Conservation (phyloP, 345 rosid genomes). For the Populus deltoides region DNA sequence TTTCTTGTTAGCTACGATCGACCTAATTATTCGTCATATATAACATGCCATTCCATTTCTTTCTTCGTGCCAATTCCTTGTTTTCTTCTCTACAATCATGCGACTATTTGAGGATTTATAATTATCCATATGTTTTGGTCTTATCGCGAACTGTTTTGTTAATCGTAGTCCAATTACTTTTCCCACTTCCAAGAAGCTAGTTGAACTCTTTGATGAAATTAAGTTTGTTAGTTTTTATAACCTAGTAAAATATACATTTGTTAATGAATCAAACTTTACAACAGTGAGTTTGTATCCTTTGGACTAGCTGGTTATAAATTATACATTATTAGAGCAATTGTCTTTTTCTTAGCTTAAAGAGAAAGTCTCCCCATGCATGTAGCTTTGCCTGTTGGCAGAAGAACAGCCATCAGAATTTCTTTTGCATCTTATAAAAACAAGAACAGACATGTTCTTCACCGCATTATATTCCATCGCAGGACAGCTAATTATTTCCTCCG, state of each 20-base stretch:
- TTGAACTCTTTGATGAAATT: not conserved
- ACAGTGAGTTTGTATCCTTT: not conserved
- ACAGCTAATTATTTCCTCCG: conserved; percentile 7
- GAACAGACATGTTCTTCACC: conserved; percentile 9
- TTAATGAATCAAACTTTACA: not conserved
- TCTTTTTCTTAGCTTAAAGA: not conserved
- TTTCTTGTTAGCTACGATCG: conserved; percentile 8
- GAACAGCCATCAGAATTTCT: not conserved
- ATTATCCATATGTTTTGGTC: not conserved
- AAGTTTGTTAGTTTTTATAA: not conserved
- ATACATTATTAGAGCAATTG: not conserved
- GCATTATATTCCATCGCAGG: not conserved
- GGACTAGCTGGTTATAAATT: not conserved
- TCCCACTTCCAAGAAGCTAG: not conserved
- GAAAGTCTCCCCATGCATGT: not conserved
- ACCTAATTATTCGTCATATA: not conserved
- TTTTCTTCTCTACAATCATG: conserved; percentile 23
- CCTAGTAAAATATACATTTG: not conserved
- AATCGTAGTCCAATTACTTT: not conserved
- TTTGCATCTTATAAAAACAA: too few species aligned
- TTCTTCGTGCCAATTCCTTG: not conserved
- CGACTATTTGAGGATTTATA: conserved; percentile 12
- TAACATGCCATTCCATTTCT: not conserved
- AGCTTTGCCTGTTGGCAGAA: conserved; percentile 10
- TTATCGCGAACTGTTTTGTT: conserved; percentile 7